Base-by-base conservation (phyloP, 176 grass and related monocot genomes). In the Triticum turgidum region DNA sequence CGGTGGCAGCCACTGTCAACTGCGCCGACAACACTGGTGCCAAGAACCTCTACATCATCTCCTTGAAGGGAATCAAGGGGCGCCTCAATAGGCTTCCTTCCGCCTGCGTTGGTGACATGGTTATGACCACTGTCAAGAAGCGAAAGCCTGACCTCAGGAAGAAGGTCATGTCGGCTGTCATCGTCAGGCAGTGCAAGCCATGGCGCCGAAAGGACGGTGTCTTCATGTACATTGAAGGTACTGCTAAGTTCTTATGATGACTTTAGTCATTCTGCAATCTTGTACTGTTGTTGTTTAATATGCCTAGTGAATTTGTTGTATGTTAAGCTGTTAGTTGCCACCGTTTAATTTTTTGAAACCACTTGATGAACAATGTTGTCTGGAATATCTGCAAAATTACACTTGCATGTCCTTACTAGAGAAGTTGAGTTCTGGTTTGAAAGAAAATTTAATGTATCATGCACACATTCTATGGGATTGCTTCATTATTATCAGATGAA, bases 221-320 rank as follows among this genome's bases (percentile, higher is more conserved):
- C 82, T 97, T 91, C 92, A 97, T 97, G 95, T 97, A 97, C 87
- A 95, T 97, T 74, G 95, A 94, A 93, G 95, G 95, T 97, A 90
- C 11, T 2, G 44, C 7, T 10, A 0, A 18, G 72, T 33, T 87
- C 20, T 66, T 66, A 62, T 32, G 22, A 5, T 82, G 29, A 29
- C 15, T n/a, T 37, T 2, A 1, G 29, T 29, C 80, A 1, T 13
- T 25, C 11, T 52, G 14, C 49, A 52, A 0, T 52, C 15, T 13
- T 52, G 1, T 54, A 18, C 51, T 18, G 14, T 6, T 0, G 14
- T 52, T 0, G 4, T 77, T 69, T 78, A 20, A 7, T 38, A 3
- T 69, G 7, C 71, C 9, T n/a, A 54, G 18, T 21, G 9, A 82
- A 7, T 78, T 49, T 71, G 79, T 3, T 51, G 15, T 71, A n/a